Conservation (phyloP, 306 rosid species). For the Gynostemma pentaphyllum region DNA sequence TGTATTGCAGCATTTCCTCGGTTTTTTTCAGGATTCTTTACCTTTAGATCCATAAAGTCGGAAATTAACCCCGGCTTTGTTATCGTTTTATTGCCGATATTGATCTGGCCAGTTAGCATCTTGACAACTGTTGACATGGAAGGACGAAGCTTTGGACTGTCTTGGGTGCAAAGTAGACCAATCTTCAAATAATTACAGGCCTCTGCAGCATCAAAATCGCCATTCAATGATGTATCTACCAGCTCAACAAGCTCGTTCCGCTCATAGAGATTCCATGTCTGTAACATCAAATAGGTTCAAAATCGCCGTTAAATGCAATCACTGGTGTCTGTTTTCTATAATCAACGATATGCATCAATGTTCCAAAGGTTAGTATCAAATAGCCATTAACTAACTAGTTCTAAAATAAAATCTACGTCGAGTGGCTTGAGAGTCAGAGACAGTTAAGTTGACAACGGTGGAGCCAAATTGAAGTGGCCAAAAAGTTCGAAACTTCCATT, state of each 20-base stretch:
- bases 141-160: conserved; percentile 68
- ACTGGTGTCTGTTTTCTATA: not conserved
- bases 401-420: too few species aligned
- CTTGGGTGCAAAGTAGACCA: conserved; percentile 91
- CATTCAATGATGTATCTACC: conserved; percentile 48
- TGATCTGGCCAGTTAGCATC: conserved; percentile 61
- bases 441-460: not conserved
- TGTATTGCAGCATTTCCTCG: conserved; percentile 12
- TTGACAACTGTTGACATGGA: conserved; percentile 83
- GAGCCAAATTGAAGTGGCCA: not conserved
- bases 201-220: conserved; percentile 67
- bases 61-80: conserved; percentile 79
- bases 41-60: conserved; percentile 80
- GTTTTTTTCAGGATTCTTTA: conserved; percentile 19
- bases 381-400: not conserved
- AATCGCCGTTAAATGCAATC: not conserved
- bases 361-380: not conserved
- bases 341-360: not conserved
- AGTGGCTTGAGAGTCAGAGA: not conserved
- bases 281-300: conserved; percentile 12
- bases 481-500: not conserved
- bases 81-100: conserved; percentile 30
- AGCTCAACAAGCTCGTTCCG: conserved; percentile 45
- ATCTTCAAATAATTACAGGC: conserved; percentile 68
- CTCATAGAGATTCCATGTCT: conserved; percentile 75